Evolutionary conservation across 805 yeast genomes (phyloP).

Genomic region (Candida jianshihensis): DNA sequence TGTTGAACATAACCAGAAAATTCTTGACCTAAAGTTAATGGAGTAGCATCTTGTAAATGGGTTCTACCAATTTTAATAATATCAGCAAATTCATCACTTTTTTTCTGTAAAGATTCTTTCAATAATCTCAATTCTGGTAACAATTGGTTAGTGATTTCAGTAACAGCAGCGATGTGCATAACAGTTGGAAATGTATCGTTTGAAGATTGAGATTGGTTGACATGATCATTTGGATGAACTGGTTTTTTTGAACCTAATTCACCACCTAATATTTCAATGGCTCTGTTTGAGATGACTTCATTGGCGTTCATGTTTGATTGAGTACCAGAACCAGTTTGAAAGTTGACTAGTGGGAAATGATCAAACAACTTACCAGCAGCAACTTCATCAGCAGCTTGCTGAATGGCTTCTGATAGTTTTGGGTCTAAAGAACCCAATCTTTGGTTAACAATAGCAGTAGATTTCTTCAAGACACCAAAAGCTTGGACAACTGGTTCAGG

Average conservation of each 20-base stretch:
- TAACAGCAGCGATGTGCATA: slow-evolving; percentile 98
- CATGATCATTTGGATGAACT: slow-evolving; percentile 98
- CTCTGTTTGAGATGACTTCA: slow-evolving; percentile 97
- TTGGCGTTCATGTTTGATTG: slow-evolving; percentile 99
- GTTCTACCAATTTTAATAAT: slow-evolving; percentile 99
- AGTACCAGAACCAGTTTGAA: slow-evolving; percentile 99
- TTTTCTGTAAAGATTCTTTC: slow-evolving; percentile 69
- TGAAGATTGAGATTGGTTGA: slow-evolving; percentile 97
- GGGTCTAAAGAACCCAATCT: slow-evolving; percentile 79
- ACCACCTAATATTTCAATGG: slow-evolving; percentile 94
- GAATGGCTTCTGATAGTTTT: slow-evolving; percentile 74
- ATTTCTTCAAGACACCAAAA: slow-evolving; percentile 89
- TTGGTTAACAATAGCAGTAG: slow-evolving; percentile 88
- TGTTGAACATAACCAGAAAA: slow-evolving; percentile 96
- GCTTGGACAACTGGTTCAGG: slow-evolving; percentile 89
- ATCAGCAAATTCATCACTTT: slow-evolving; percentile 75
- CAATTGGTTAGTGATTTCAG: slow-evolving; percentile 69
- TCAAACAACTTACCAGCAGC: slow-evolving; percentile 84
- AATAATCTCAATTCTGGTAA: slow-evolving; percentile 75
- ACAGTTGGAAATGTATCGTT: slow-evolving; percentile 99
- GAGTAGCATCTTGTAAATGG: slow-evolving; percentile 98
- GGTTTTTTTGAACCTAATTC: slow-evolving; percentile 85
- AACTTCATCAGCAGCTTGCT: slow-evolving; percentile 93
- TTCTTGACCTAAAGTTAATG: slow-evolving; percentile 96
- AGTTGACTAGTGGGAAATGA: slow-evolving; percentile 96